Evolutionary conservation across 805 yeast genomes (phyloP).

Genomic region (Hemisphaericaspora nanyangensis): DNA sequence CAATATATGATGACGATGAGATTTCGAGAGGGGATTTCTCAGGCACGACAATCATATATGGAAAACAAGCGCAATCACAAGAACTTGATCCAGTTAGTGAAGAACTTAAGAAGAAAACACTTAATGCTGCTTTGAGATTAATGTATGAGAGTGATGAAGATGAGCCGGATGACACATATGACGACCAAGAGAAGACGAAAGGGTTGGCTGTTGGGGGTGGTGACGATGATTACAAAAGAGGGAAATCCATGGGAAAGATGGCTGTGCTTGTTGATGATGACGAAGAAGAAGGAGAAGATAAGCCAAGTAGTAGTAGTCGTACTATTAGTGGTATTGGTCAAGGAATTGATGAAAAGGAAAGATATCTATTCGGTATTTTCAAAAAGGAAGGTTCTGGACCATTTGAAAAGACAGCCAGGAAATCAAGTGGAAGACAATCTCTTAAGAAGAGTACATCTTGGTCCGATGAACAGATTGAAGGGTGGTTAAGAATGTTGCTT

Average conservation of each 20-base stretch:
- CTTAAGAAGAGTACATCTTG: conserved; percentile 55
- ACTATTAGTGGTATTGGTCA: not conserved
- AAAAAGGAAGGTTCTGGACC: conserved; percentile 42
- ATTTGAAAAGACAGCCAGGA: conserved; percentile 46
- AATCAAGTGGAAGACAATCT: conserved; percentile 45
- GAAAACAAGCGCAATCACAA: conserved; percentile 25
- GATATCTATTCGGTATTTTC: conserved; percentile 52
- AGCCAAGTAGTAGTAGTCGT: no score
- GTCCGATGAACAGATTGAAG: conserved; percentile 91
- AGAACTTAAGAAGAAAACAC: conserved; percentile 53
- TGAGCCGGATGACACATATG: conserved; percentile 75
- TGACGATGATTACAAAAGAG: conserved; percentile 7
- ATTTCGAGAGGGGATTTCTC: conserved; percentile 24
- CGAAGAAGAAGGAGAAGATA: conserved; percentile 12
- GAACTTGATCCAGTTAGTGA: conserved; percentile 17
- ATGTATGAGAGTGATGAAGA: conserved; percentile 77
- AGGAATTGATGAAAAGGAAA: conserved; percentile 46
- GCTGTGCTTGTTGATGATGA: conserved; percentile 10
- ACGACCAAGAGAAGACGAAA: conserved; percentile 47
- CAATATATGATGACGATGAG: conserved; percentile 27
- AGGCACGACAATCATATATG: conserved; percentile 23
- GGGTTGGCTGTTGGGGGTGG: conserved; percentile 20
- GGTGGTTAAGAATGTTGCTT: conserved; percentile 80
- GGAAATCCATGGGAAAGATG: conserved; percentile 4
- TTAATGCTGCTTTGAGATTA: conserved; percentile 57